Base-by-base conservation (phyloP, 2,329 filamentous ascomycete genomes). In the Fusarium sp. region DNA sequence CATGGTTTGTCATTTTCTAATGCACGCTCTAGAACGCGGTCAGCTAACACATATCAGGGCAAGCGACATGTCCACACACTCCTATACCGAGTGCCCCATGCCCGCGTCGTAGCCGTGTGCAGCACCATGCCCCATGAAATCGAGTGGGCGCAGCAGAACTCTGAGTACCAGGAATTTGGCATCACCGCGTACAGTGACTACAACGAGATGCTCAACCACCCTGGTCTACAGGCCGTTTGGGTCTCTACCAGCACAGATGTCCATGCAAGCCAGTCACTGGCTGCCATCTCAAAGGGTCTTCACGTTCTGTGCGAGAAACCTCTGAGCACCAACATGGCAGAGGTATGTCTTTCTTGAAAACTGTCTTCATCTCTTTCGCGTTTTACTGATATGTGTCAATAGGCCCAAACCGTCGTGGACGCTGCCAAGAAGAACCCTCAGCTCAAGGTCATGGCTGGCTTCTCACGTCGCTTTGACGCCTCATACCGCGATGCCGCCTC, bases 401-500 rank as follows among this genome's bases (percentile, higher is more conserved):
- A 90, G 87, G 88, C 86, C 50, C 85, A 89, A 79, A 79, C 83
- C 27, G 89, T 92, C 16, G 82, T 91, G 62, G 83, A 87, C 31
- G 87, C 86, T 3, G 87, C 88, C 13, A 80, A 80, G 53, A 80
- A 81, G 52, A 85, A 86, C 50, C 88, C 89, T 0, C 76, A 89
- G 44, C 84, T 90, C 8, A 92, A 91, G 77, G 88, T 92, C 56
- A 88, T 92, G 83, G 76, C 74, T 3, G 76, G 77, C 4, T 78
- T 78, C 62, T 78, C 77, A 1, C 76, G 77, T 15, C 75, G 77
- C 30, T 92, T 92, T 79, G 90, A 92, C 69, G 81, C 84, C 34
- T 90, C 88, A 4, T 92, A 92, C 82, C 84, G 88, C 30, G 85
- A 90, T 43, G 90, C 90, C 12, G 84, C 82, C 71, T 65, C 78